Conservation (phyloP, 176 grass and related monocot species). For the Eleusine coracana region DNA sequence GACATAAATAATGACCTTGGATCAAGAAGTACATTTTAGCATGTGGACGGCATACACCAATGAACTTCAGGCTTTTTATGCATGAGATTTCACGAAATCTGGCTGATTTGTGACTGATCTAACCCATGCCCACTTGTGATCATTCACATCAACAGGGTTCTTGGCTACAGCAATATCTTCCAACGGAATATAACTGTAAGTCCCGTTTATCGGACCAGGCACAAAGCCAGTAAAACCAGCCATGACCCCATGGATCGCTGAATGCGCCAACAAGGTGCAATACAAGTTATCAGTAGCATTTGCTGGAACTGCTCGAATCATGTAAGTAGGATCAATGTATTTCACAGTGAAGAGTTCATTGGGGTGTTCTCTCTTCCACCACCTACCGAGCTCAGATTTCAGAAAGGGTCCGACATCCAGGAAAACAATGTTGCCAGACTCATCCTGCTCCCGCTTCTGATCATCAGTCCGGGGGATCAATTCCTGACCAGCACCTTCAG, state of each 20-base stretch:
- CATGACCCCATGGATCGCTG: slow-evolving; percentile 78
- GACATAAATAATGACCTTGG: neutral
- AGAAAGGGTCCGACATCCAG: slow-evolving; percentile 71
- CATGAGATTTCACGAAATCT: slow-evolving; percentile 51
- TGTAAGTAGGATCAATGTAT: slow-evolving; percentile 94
- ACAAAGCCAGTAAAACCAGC: slow-evolving; percentile 80
- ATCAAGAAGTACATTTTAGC: neutral
- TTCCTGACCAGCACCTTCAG: slow-evolving; percentile 87
- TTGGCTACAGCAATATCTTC: slow-evolving; percentile 68
- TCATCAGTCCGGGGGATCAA: slow-evolving; percentile 59
- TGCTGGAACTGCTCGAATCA: slow-evolving; percentile 80
- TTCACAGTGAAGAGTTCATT: slow-evolving; percentile 82
- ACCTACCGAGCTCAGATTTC: slow-evolving; percentile 69
- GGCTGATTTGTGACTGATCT: slow-evolving; percentile 74
- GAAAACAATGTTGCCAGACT: slow-evolving; percentile 76
- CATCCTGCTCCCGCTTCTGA: slow-evolving; percentile 64
- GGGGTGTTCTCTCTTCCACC: slow-evolving; percentile 74
- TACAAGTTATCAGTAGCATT: slow-evolving; percentile 86
- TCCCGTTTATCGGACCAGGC: slow-evolving; percentile 68
- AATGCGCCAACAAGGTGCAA: slow-evolving; percentile 86
- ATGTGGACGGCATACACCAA: neutral
- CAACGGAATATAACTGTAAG: slow-evolving; percentile 76
- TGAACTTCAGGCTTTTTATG: slow-evolving; percentile 5
- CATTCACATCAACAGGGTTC: slow-evolving; percentile 72
- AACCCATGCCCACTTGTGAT: slow-evolving; percentile 94